phyloP scores from a whole-genome alignment of 371 early-diverging fungal species.

The Mucor lusitanicus region DNA sequence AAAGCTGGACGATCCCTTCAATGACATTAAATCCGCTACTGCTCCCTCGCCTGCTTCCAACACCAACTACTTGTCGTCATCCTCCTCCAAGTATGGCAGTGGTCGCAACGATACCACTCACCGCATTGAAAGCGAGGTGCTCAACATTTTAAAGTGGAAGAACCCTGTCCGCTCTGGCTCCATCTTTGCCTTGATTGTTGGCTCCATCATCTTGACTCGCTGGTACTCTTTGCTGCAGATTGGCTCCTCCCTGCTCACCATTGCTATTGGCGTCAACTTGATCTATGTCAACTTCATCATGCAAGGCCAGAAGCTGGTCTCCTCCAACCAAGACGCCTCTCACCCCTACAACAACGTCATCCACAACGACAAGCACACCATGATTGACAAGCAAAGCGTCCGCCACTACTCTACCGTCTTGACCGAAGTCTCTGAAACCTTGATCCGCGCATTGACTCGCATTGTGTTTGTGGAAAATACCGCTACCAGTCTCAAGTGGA shows the following conservation, averaged over 20 bases:
- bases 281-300: slow-evolving; percentile 41
- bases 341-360: slow-evolving; percentile 43
- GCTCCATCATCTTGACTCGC: slow-evolving; percentile 33
- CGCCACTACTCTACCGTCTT: slow-evolving; percentile 33
- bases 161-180: slow-evolving; percentile 44
- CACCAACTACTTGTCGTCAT: too few species aligned
- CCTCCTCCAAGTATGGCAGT: background rate
- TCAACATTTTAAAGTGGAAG: slow-evolving; percentile 38
- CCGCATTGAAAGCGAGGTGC: slow-evolving; percentile 37
- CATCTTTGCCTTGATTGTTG: slow-evolving; percentile 22
- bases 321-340: slow-evolving; percentile 25
- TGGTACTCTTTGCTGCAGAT: slow-evolving; percentile 47
- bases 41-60: too few species aligned
- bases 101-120: slow-evolving; percentile 34
- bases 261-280: slow-evolving; percentile 42
- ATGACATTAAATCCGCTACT: background rate
- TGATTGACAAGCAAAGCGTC: slow-evolving; percentile 29
- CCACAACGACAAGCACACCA: slow-evolving; percentile 18
- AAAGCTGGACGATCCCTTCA: background rate
- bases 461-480: slow-evolving; percentile 47
- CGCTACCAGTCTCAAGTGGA: slow-evolving; percentile 42
- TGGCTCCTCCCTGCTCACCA: slow-evolving; percentile 28
- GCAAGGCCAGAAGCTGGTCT: slow-evolving; percentile 33
- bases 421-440: slow-evolving; percentile 37
- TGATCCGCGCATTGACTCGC: slow-evolving; percentile 39